phyloP scores from a whole-genome alignment of 2,329 filamentous ascomycete species.

The Didymella pinodella region DNA sequence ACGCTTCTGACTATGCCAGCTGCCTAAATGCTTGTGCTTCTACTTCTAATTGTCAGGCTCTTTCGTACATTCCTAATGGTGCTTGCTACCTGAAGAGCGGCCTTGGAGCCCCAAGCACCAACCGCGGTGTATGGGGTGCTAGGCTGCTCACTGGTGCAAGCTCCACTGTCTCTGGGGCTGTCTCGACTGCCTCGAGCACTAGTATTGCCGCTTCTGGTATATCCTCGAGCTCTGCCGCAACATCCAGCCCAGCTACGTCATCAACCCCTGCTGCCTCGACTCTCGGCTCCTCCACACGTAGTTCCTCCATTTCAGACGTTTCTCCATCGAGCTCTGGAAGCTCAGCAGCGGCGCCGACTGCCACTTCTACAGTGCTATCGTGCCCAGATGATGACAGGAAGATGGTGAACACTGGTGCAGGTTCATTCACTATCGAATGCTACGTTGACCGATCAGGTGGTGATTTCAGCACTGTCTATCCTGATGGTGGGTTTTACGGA shows the following conservation, averaged over 20 bases:
- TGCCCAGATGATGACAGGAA: not conserved
- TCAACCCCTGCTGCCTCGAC: not conserved
- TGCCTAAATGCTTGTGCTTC: slow-evolving; percentile 31
- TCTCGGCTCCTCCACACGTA: not conserved
- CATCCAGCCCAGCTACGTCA: not conserved
- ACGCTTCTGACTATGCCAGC: slow-evolving; percentile 2
- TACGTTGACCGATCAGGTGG: not conserved
- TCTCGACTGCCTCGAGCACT: not conserved
- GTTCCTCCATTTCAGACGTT: not conserved
- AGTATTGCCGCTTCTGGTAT: not conserved
- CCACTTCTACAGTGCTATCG: not conserved
- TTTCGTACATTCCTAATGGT: slow-evolving; percentile 28
- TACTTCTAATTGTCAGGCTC: slow-evolving; percentile 28
- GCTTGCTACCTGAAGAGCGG: slow-evolving; percentile 32
- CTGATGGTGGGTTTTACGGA: not conserved
- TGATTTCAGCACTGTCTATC: not conserved
- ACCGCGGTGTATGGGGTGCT: slow-evolving; percentile 3
- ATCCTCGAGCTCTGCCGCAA: not conserved
- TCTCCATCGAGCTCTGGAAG: not conserved
- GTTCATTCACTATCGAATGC: not conserved
- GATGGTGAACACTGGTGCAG: not conserved
- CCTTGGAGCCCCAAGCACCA: slow-evolving; percentile 4
- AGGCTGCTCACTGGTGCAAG: slow-evolving; percentile 1
- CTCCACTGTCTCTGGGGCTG: not conserved
- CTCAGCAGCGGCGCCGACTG: not conserved